Evolutionary conservation across 2,329 filamentous ascomycete genomes (phyloP).

Genomic region (Zelopaecilomyces penicillatus): DNA sequence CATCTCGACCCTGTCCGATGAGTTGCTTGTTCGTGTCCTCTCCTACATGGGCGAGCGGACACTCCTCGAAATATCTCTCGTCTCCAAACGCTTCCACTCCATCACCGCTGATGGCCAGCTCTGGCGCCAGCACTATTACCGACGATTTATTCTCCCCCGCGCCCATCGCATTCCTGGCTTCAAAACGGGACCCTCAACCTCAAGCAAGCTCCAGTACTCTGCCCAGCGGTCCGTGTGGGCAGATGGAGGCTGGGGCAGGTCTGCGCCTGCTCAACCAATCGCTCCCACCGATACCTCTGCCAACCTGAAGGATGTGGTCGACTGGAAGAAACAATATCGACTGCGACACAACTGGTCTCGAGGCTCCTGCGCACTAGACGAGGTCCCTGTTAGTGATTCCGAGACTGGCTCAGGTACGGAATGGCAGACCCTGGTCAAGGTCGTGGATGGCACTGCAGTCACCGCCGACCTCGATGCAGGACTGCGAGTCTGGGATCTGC

Average conservation of each 20-base stretch:
- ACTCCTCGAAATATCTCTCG: constrained; percentile 52
- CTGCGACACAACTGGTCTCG: constrained; percentile 85
- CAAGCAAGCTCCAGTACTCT: constrained; percentile 35
- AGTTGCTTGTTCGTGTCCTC: constrained; percentile 77
- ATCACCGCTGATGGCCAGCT: constrained; percentile 76
- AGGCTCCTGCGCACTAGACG: constrained; percentile 71
- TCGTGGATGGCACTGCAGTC: constrained; percentile 68
- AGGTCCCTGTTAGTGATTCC: constrained; percentile 51
- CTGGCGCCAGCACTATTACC: constrained; percentile 86
- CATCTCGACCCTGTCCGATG: constrained; percentile 71
- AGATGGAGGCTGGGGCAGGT: constrained; percentile 30
- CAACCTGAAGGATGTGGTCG: constrained; percentile 33
- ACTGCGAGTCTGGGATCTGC: constrained; percentile 70
- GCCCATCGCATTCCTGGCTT: constrained; percentile 67
- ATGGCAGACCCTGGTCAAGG: constrained; percentile 60
- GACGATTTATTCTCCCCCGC: constrained; percentile 75
- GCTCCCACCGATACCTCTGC: constrained; percentile 41
- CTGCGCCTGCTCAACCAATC: constrained; percentile 25
- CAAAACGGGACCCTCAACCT: constrained; percentile 23
- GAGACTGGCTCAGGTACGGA: constrained; percentile 28
- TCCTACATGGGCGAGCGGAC: constrained; percentile 63
- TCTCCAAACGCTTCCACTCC: constrained; percentile 67
- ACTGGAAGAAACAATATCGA: constrained; percentile 87
- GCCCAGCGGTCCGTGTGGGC: constrained; percentile 37
- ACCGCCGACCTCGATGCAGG: constrained; percentile 64